These are phyloP conservation scores for Staphylotrichum longicolle DNA, from an alignment of 495 filamentous ascomycete genomes.

Conservation along the genomic window DNA sequence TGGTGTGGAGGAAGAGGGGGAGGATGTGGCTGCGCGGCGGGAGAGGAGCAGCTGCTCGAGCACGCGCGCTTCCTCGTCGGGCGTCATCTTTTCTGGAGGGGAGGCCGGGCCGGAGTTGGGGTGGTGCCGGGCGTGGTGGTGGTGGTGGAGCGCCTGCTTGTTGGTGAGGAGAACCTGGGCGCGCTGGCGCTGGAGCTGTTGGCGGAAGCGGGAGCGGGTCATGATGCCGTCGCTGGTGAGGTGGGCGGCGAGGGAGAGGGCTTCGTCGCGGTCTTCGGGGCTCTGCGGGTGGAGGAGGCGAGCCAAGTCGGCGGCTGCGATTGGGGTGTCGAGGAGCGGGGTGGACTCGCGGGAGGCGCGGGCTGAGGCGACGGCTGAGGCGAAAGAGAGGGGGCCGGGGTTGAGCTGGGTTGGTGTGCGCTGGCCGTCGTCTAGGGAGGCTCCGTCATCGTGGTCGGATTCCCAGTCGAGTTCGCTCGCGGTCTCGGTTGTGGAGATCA, in stretches of 20 bases:
- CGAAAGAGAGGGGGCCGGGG: slow-evolving; percentile 25
- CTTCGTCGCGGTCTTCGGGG: slow-evolving; percentile 74
- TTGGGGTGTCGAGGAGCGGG: slow-evolving; percentile 57
- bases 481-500: slow-evolving; percentile 58
- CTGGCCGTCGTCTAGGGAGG: slow-evolving; percentile 53
- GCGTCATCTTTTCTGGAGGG: slow-evolving; percentile 36
- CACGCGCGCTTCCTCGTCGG: slow-evolving; percentile 73
- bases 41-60: slow-evolving; percentile 81
- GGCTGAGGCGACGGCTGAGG: slow-evolving; percentile 11
- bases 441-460: slow-evolving; percentile 37
- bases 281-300: slow-evolving; percentile 80
- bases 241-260: slow-evolving; percentile 77
- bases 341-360: slow-evolving; percentile 53
- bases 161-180: slow-evolving; percentile 61
- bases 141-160: slow-evolving; percentile 16
- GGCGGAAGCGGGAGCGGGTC: slow-evolving; percentile 74
- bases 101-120: slow-evolving; percentile 20
- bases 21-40: slow-evolving; percentile 41
- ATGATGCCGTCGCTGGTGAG: slow-evolving; percentile 66
- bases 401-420: slow-evolving; percentile 67
- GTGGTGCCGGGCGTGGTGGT: not conserved
- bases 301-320: slow-evolving; percentile 69
- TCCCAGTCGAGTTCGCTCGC: slow-evolving; percentile 56
- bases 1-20: not conserved
- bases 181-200: slow-evolving; percentile 61